A percentile compares a stretch with the other conserved stretches of the same genome.
These are phyloP conservation scores for California macrophylla DNA, from an alignment of 441 rosid species.

Conservation along the genomic window DNA sequence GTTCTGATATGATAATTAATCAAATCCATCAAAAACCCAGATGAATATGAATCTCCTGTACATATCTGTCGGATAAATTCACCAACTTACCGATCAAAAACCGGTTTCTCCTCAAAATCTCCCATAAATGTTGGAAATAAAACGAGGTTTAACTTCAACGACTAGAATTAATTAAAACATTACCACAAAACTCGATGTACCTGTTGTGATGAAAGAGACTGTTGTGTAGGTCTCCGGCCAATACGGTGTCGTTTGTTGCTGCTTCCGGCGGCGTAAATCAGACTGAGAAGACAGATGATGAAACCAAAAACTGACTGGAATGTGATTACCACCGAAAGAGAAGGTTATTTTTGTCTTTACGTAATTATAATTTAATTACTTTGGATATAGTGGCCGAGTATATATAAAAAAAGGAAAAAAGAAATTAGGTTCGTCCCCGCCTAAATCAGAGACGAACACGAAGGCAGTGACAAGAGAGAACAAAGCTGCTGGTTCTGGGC, in stretches of 20 bases:
- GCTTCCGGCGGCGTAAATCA: background rate
- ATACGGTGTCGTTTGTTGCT: background rate
- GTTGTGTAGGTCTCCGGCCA: background rate
- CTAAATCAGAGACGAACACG: constrained; percentile 20
- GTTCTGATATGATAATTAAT: background rate
- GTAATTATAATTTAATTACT: background rate
- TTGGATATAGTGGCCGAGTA: background rate
- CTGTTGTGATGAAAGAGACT: background rate
- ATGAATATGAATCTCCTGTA: background rate
- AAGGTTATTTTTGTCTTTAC: background rate
- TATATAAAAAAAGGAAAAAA: background rate
- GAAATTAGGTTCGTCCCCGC: constrained; percentile 10
- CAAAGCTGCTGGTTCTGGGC: background rate
- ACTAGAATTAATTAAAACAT: background rate
- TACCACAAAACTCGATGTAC: background rate
- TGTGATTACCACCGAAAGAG: background rate
- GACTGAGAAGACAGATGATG: background rate
- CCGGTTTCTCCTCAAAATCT: background rate
- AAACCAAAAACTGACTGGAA: background rate
- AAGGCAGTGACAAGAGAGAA: background rate
- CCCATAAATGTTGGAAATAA: background rate
- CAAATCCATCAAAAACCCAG: background rate
- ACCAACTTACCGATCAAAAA: background rate
- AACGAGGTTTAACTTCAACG: background rate
- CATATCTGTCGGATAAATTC: too few species aligned